Conservation (phyloP, 116 monocot species). For the Zostera marina region DNA sequence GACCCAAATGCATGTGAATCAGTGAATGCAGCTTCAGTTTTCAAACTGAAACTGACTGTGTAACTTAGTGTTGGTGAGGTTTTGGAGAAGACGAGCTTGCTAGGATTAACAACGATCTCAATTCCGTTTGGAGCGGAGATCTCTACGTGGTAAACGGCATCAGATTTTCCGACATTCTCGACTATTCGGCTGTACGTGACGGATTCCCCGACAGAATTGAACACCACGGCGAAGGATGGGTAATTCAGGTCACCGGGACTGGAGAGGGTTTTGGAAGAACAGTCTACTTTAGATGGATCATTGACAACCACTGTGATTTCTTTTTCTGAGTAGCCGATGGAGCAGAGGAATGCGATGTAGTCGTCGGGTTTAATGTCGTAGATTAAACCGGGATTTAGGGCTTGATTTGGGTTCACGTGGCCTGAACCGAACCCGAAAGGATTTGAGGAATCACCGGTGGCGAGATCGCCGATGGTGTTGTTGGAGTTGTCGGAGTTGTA, state of each 20-base stretch:
- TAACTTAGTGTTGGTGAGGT: conserved; percentile 32
- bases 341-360: conserved; percentile 57
- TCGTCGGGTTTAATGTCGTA: conserved; percentile 39
- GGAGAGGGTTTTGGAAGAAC: no score
- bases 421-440: conserved; percentile 49
- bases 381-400: conserved; percentile 60
- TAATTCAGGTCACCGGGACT: conserved; percentile 71
- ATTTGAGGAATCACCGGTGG: conserved; percentile 23
- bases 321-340: conserved; percentile 36
- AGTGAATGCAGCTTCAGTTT: conserved; percentile 1
- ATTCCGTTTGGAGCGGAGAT: conserved; percentile 37
- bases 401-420: conserved; percentile 29
- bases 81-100: conserved; percentile 44
- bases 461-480: conserved; percentile 36
- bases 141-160: conserved; percentile 27
- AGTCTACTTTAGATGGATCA: no score
- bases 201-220: conserved; percentile 10
- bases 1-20: conserved; percentile 31
- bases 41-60: conserved; percentile 30
- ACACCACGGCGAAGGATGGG: conserved; percentile 63
- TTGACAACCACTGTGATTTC: conserved; percentile 30
- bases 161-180: conserved; percentile 38
- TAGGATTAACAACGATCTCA: conserved; percentile 40
- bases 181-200: conserved; percentile 52
- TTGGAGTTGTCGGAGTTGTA: conserved; percentile 30